Evolutionary conservation across 129 eudicot genomes (phyloP).

Genomic region (Artemisia annua): DNA sequence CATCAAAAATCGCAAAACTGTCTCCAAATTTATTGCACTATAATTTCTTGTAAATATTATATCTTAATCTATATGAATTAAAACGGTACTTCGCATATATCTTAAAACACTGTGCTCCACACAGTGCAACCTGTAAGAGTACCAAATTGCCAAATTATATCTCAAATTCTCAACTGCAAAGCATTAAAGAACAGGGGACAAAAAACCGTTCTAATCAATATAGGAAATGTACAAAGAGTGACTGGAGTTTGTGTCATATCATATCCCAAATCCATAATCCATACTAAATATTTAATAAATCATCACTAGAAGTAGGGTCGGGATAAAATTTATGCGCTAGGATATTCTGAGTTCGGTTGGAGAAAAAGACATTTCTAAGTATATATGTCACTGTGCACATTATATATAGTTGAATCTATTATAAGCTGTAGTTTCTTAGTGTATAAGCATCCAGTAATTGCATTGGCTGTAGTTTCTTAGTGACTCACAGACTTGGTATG

Average conservation of each 20-base stretch:
- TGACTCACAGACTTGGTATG: too few species aligned
- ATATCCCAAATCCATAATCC: conserved; percentile 8
- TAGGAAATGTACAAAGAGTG: neutral
- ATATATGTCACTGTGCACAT: neutral
- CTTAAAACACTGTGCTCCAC: neutral
- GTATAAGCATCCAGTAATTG: neutral
- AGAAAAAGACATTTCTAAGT: neutral
- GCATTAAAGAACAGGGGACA: neutral
- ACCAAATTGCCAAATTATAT: neutral
- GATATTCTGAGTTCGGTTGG: neutral
- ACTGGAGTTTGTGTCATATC: neutral
- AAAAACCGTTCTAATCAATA: neutral
- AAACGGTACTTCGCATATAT: neutral
- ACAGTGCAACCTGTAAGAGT: neutral
- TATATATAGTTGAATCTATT: too few species aligned
- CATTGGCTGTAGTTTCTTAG: neutral
- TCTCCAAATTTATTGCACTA: neutral
- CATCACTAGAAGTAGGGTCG: neutral
- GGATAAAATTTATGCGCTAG: neutral
- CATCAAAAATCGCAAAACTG: too few species aligned
- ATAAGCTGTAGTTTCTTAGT: neutral
- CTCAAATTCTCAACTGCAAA: neutral
- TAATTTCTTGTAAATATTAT: neutral
- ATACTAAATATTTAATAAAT: neutral
- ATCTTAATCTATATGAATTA: neutral